Conservation (phyloP, 805 yeast genomes). For the Tetrapisispora iriomotensis region DNA sequence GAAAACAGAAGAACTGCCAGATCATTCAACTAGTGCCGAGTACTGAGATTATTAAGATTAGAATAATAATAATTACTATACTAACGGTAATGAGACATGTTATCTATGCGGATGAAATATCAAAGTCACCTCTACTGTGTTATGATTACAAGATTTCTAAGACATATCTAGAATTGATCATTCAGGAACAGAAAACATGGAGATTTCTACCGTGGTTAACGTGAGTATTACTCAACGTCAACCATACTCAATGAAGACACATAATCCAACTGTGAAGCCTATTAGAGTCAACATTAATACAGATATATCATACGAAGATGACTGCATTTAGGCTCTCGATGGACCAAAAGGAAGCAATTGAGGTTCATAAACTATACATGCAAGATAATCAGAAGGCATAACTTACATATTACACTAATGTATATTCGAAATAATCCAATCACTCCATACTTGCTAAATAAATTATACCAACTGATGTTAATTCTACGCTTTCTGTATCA, state of each 20-base stretch:
- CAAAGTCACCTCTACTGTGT: slow-evolving; percentile 56
- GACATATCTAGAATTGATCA: slow-evolving; percentile 97
- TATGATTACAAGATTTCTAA: slow-evolving; percentile 53
- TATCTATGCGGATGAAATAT: slow-evolving; percentile 84
- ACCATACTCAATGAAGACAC: slow-evolving; percentile 69
- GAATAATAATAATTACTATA: slow-evolving; percentile 75
- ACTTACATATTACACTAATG: slow-evolving; percentile 80
- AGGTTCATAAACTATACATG: slow-evolving; percentile 94
- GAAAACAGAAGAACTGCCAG: slow-evolving; percentile 92
- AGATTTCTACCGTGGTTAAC: slow-evolving; percentile 72
- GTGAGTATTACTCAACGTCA: slow-evolving; percentile 59
- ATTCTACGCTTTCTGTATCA: too few relatives aligned
- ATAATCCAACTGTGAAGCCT: slow-evolving; percentile 78
- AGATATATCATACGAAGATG: slow-evolving; percentile 81
- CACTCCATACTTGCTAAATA: slow-evolving; percentile 60
- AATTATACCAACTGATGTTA: slow-evolving; percentile 58
- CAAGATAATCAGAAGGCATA: slow-evolving; percentile 64
- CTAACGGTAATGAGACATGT: slow-evolving; percentile 54
- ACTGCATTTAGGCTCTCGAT: slow-evolving; percentile 84
- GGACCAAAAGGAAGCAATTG: slow-evolving; percentile 88
- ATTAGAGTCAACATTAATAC: slow-evolving; percentile 85
- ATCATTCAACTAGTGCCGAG: slow-evolving; percentile 80
- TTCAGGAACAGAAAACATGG: slow-evolving; percentile 99
- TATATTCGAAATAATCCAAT: slow-evolving; percentile 85
- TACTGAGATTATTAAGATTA: slow-evolving; percentile 90